Evolutionary conservation across 306 rosid genomes (phyloP).

Genomic region (Castanospermum australe): DNA sequence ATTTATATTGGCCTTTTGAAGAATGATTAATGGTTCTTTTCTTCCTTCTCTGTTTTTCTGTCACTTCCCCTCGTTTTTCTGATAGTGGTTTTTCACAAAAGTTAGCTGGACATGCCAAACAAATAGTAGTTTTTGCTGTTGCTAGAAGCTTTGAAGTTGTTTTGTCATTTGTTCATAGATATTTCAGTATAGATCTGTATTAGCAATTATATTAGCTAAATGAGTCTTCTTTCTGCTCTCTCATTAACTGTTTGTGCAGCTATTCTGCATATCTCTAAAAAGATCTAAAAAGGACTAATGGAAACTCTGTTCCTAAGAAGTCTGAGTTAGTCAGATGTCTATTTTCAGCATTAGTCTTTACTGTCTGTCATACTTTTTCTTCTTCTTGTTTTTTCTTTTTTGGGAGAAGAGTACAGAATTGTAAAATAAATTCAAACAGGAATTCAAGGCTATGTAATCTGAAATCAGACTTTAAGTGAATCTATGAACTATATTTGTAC

Average conservation of each 20-base stretch:
- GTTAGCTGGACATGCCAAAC: neutral
- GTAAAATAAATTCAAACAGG: neutral
- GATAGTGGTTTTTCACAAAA: neutral
- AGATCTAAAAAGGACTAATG: neutral
- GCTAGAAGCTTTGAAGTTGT: neutral
- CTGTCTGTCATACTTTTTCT: neutral
- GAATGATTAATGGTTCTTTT: neutral
- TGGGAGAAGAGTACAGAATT: neutral
- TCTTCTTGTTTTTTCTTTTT: neutral
- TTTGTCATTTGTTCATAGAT: neutral
- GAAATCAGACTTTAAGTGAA: neutral
- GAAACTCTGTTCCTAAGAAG: neutral
- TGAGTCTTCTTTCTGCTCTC: neutral
- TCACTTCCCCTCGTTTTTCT: no score
- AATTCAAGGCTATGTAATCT: neutral
- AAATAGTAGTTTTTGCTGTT: neutral
- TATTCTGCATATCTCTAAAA: neutral
- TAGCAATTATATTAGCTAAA: neutral
- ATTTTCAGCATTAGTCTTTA: neutral
- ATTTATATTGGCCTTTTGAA: neutral
- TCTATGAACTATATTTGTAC: neutral
- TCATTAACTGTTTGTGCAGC: neutral
- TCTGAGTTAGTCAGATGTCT: neutral
- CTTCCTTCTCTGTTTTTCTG: neutral
- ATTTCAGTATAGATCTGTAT: neutral